Percentiles rank a stretch among this genome's conserved stretches.
These are phyloP conservation scores for Senna tora DNA, from an alignment of 306 rosid species.

Conservation along the genomic window DNA sequence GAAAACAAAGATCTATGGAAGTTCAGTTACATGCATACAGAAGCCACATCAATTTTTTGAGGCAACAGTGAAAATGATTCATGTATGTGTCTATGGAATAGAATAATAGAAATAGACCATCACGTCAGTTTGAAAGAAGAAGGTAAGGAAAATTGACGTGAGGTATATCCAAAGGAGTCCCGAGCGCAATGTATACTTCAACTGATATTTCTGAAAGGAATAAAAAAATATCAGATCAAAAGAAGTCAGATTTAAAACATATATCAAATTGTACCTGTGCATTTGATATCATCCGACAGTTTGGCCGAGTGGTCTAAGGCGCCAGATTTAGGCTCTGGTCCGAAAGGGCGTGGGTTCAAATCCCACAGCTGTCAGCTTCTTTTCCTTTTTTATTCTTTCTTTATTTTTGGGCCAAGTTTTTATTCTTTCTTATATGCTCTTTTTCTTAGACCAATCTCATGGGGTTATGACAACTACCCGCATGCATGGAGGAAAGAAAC, in stretches of 20 bases:
- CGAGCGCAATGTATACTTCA: not conserved
- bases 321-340: conserved; percentile 33
- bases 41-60: not conserved
- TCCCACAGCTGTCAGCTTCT: conserved; percentile 34
- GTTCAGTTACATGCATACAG: not conserved
- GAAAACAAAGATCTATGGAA: not conserved
- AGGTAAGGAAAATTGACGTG: not conserved
- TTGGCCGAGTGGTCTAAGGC: conserved; percentile 32
- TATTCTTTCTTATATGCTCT: no score
- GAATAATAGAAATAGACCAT: not conserved
- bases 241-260: no score
- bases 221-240: not conserved
- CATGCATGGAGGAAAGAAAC: no score
- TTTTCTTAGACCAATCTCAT: no score
- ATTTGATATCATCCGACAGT: not conserved
- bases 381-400: not conserved
- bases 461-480: no score
- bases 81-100: not conserved
- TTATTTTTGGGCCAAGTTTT: no score
- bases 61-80: not conserved
- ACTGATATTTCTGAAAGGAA: not conserved
- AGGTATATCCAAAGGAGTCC: not conserved
- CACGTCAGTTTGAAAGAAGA: not conserved
- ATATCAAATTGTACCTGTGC: not conserved
- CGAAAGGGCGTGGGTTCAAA: conserved; percentile 30